phyloP scores from a whole-genome alignment of 2,329 filamentous ascomycete species.

The Alternaria hordeiaustralica region DNA sequence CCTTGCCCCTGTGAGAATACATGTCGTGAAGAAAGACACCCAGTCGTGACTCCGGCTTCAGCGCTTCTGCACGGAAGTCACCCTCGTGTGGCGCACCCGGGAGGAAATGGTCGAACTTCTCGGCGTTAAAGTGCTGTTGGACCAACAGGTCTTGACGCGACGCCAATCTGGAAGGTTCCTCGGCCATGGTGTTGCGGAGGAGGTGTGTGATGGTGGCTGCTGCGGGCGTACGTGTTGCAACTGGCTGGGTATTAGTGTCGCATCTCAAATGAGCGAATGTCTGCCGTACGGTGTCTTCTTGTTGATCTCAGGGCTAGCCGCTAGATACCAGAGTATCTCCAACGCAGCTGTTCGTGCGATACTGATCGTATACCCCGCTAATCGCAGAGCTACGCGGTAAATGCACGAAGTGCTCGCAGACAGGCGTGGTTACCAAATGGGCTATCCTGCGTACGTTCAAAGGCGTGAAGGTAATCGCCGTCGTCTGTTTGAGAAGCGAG shows the following conservation, averaged over 20 bases:
- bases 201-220: background rate
- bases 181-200: background rate
- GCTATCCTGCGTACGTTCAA: background rate
- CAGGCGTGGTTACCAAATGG: background rate
- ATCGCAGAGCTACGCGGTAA: background rate
- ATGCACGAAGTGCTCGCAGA: background rate
- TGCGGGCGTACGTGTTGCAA: background rate
- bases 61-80: background rate
- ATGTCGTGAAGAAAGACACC: background rate
- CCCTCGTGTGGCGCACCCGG: background rate
- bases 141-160: background rate
- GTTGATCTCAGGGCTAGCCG: background rate
- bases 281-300: background rate
- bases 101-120: background rate
- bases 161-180: background rate
- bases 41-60: background rate
- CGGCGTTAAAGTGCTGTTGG: background rate
- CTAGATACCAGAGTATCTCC: background rate
- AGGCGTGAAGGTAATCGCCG: background rate
- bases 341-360: background rate
- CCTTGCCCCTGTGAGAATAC: background rate
- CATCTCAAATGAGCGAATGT: background rate
- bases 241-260: background rate
- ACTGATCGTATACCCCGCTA: background rate
- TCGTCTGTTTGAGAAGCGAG: background rate